A percentile compares a stretch with the other conserved stretches of the same genome.
Evolutionary conservation across 2,329 filamentous ascomycete species (phyloP).

Genomic region (Aspergillus persii): DNA sequence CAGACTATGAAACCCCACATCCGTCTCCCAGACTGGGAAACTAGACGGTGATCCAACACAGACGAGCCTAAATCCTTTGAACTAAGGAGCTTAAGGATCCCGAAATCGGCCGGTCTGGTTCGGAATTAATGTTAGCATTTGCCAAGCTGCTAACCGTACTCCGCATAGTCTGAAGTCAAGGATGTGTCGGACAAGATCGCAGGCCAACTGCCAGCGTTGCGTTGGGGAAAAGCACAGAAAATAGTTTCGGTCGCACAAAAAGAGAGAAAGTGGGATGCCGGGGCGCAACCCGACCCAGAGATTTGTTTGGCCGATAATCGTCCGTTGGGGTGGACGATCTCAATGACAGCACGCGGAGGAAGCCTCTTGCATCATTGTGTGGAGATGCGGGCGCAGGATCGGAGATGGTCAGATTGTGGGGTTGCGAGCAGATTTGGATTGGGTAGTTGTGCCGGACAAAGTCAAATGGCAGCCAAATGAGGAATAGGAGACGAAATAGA

Average conservation of each 20-base stretch:
- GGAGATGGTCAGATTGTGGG: too few species aligned
- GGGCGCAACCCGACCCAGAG: background rate
- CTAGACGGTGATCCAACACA: constrained; percentile 10
- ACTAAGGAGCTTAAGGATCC: background rate
- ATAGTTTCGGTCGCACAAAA: background rate
- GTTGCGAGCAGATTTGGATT: too few species aligned
- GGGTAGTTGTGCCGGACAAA: too few species aligned
- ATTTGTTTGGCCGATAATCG: background rate
- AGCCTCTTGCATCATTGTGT: constrained; percentile 2
- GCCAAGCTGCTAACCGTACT: too few species aligned
- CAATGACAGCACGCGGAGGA: background rate
- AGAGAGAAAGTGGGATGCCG: background rate
- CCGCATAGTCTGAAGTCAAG: too few species aligned
- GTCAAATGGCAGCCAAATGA: too few species aligned
- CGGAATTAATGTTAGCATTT: background rate
- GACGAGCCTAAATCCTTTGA: too few species aligned
- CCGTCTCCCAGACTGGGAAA: constrained; percentile 12
- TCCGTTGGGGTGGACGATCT: background rate
- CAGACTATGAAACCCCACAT: constrained; percentile 1
- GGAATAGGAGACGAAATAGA: too few species aligned
- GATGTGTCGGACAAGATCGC: background rate
- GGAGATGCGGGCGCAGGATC: background rate
- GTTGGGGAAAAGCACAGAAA: background rate
- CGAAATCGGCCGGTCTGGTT: background rate
- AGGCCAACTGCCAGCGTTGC: background rate